Percentiles rank a stretch among this genome's conserved stretches.
phyloP scores from a whole-genome alignment of 78 protist species.

The Emiliania huxleyi region DNA sequence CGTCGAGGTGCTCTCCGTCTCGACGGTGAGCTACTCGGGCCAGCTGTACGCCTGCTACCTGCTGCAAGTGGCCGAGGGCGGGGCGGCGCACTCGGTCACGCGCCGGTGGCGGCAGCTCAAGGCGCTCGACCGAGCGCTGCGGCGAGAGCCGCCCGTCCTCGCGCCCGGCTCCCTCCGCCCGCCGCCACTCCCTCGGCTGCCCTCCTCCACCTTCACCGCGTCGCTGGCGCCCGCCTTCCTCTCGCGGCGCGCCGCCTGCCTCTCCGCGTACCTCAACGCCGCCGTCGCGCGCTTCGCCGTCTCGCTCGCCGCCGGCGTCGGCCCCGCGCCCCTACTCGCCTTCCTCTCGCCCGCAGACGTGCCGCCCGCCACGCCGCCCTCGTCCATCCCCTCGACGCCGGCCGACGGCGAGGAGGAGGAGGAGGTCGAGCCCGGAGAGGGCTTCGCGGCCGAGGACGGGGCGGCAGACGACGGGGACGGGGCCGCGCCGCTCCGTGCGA shows the following conservation, averaged over 20 bases:
- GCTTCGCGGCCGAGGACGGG: too few species aligned
- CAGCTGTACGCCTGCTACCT: background rate
- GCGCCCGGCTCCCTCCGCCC: background rate
- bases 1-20: background rate
- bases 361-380: too few species aligned
- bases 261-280: background rate
- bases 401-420: too few species aligned
- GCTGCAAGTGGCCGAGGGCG: background rate
- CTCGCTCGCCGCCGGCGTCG: background rate
- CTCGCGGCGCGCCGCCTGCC: background rate
- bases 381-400: too few species aligned
- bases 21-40: background rate
- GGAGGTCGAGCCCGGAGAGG: too few species aligned
- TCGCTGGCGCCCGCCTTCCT: constrained; percentile 6
- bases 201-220: background rate
- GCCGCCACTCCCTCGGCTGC: background rate
- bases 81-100: background rate
- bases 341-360: too few species aligned
- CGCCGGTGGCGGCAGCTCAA: background rate
- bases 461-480: too few species aligned
- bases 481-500: too few species aligned
- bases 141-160: background rate
- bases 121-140: background rate
- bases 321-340: background rate
- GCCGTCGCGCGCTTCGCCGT: too few species aligned